Base-by-base conservation (phyloP, 305 asterid genomes). In the Caryopteris hybrid region DNA sequence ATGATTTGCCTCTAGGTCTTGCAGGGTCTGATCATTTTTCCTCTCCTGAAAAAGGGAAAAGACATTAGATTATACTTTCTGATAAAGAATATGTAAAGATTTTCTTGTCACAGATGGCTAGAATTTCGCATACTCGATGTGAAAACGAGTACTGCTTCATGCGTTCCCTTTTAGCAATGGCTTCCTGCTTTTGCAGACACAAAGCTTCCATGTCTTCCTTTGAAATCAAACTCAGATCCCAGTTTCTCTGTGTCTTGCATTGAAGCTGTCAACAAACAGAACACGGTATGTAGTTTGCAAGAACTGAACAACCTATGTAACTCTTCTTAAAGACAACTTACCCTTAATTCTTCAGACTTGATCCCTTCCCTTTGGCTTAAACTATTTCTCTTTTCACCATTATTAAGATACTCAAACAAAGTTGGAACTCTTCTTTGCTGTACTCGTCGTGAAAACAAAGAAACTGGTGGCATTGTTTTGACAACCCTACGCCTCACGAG, bases 101-200 rank as follows among this genome's bases (percentile, higher is more conserved):
- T 33, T 18, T 34, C 1, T 17, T 17, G 33, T 33, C 14, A 8
- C 50, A 8, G 47, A 36, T 9, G 48, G 13, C 23, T 12, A 54
- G 51, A 38, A 1, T 25, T 54, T 11, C 50, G 36, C 61, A 20
- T 61, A 89, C 98, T 81, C 92, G 72, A 67, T 87, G 91, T 23
- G 98, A 91, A 70, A 81, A 83, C 1, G 98, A 91, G 66, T 87
- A 89, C 71, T 80, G 90, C 87, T 79, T 89, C 88, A 87, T 81
- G 17, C 92, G 83, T 59, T 87, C 94, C 76, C 94, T 77, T 84
- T 82, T 91, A 71, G 83, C 74, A 7, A 77, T 25, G 61, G 90
- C 86, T 60, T 89, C 96, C 60, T 75, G 89, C 78, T 79, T 87
- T 58, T 79, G 88, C 16, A 76, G 72, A 73, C 74, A 79, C 74